Evolutionary conservation across 192 early-diverging fungal species (phyloP).

Genomic region (Backusella morwellensis): DNA sequence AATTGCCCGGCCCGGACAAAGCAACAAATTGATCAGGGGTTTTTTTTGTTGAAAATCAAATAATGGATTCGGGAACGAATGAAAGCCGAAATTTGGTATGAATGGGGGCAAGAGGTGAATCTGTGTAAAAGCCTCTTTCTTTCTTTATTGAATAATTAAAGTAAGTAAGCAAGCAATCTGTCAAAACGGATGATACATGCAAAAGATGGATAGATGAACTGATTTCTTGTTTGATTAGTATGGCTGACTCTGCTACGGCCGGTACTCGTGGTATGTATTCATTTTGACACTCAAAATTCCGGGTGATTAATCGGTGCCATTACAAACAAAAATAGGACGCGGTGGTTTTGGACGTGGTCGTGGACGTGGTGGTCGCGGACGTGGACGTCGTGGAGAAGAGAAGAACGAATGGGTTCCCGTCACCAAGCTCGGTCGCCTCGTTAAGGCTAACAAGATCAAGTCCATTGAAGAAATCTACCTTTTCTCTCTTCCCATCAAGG

Average conservation of each 20-base stretch:
- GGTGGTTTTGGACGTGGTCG: constrained; percentile 42
- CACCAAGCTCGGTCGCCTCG: constrained; percentile 99
- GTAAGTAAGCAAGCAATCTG: neutral
- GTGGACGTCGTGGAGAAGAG: constrained; percentile 35
- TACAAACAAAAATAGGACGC: constrained; percentile 20
- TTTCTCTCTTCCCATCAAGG: constrained; percentile 99
- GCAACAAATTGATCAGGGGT: neutral
- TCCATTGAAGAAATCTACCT: constrained; percentile 96
- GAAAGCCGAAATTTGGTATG: neutral
- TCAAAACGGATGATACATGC: neutral
- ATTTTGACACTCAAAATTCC: neutral
- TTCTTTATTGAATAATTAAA: constrained; percentile 16
- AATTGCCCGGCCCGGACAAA: neutral
- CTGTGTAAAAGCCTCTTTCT: constrained; percentile 9
- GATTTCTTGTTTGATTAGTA: constrained; percentile 47
- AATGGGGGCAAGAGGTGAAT: neutral
- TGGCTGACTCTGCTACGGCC: constrained; percentile 79
- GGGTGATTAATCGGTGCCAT: neutral
- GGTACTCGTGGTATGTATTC: constrained; percentile 65
- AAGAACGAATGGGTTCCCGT: constrained; percentile 69
- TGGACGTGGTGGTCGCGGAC: constrained; percentile 42
- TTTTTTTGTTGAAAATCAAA: neutral
- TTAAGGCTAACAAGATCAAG: constrained; percentile 97
- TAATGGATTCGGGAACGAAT: neutral
- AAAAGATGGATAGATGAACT: constrained; percentile 9